Base-by-base conservation (phyloP, 108 stramenopile genomes). In the Conticribra guillardii region DNA sequence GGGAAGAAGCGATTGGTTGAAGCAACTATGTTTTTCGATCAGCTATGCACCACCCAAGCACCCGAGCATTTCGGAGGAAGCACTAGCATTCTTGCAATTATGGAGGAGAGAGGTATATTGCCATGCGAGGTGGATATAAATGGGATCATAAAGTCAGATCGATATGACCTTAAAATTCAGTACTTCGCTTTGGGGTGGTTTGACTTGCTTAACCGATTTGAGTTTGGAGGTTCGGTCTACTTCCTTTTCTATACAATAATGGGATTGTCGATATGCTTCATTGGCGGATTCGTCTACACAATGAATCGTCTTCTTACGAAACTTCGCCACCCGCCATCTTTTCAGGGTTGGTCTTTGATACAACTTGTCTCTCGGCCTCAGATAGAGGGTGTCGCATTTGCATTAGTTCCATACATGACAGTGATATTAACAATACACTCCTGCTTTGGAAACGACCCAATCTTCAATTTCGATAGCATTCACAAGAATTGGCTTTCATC, bases 301-400 rank as follows among this genome's bases (percentile, higher is more conserved):
- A 52, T 87, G 59, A 91, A 93, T 37, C 83, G 92, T 19, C 52
- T 93, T 0, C 54, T 90, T 8, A 94, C 95, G 9, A 92, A 88
- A 67, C 63, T 96, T 15, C 76, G 89, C 22, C 82, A 92, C 64
- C 92, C 93, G 27, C 95, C 95, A 1, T 45, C 54, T 7, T 94
- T 94, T 73, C 87, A 86, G 47, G 81, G 84, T 46, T 53, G 54
- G 4, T 65, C 79, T 16, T 48, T 96, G 7, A 78, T 86, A 44
- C 64, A 84, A 46, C 84, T 86, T 22, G 41, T 94, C 21, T 57
- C 86, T 34, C 70, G 75, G 49, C 85, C 93, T 1, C 85, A 91
- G 2, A 31, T 87, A 8, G 64, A 76, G 45, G 95, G 95, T n/a
- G 69, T 71, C 3, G 15, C 71, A 4, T 48, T 93, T 3, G 85